Evolutionary conservation across 2,329 filamentous ascomycete genomes (phyloP), one percentile per base, ranked within the genome.

Genomic region (Incumbomyces lentus): DNA sequence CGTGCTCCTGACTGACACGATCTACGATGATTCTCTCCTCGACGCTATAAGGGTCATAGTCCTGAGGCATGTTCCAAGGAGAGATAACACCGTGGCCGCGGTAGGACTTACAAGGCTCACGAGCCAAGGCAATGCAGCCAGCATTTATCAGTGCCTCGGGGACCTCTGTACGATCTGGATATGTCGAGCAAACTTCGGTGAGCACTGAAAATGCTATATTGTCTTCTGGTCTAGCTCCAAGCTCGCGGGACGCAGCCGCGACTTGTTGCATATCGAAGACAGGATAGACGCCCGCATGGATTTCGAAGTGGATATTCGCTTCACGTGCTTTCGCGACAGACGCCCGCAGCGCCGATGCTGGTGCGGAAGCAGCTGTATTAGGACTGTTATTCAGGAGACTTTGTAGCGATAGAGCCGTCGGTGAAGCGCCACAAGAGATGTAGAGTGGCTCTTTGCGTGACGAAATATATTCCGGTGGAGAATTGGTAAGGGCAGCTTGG

Each of bases 221-320:
- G 2, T 47, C 44, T 55, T 42, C 66, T 59, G 53, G 12, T 16
- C 22, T 26, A 2, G 19, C 8, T 14, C 33, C 33, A 5, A 37
- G 33, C 16, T 38, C 69, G 0, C 74, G 64, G 3, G 83, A 80
- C 56, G 82, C 77, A 0, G 84, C 86, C 1, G 84, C 79, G 1
- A 90, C 69, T 62, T 92, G 86, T 61, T 92, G 86, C 56, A 89
- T 70, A 61, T 92, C 86, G 7, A 90, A 73, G 2, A 80, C 70
- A 0, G 84, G 78, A 59, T 89, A 90, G 2, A 86, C 82, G 26
- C 84, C 84, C 0, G 84, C 84, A 60, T 89, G 85, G 1, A 87
- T 68, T 60, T 88, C 84, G 19, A 87, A 69, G 2, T 59, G 63
- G 41, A 73, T 68, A 31, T 64, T 66, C 3, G 64, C 62, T n/a